phyloP scores from a whole-genome alignment of 2,329 filamentous ascomycete genomes.

The Colletotrichum chrysophilum region DNA sequence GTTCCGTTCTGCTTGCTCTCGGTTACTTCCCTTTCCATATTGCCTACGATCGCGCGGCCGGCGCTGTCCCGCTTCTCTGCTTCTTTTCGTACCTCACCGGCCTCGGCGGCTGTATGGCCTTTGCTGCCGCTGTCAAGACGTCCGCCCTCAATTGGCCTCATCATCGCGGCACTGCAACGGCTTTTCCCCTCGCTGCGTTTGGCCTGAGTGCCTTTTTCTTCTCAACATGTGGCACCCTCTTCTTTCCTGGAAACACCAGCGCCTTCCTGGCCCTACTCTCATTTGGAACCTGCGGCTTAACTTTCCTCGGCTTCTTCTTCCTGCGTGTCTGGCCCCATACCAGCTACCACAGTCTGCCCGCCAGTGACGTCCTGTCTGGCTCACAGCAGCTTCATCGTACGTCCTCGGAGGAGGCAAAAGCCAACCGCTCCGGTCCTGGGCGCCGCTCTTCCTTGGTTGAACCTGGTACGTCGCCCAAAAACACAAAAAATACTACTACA shows the following conservation, averaged over 20 bases:
- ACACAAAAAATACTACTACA: conserved; percentile 31
- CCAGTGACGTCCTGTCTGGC: conserved; percentile 25
- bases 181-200: conserved; percentile 90
- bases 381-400: conserved; percentile 44
- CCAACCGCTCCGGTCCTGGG: conserved; percentile 42
- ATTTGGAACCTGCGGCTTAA: conserved; percentile 77
- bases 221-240: conserved; percentile 75
- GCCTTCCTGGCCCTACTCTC: conserved; percentile 82
- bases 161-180: conserved; percentile 90
- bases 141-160: conserved; percentile 91
- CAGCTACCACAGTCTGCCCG: conserved; percentile 63
- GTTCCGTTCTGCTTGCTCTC: conserved; percentile 71
- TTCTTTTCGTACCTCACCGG: conserved; percentile 88
- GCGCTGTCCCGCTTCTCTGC: conserved; percentile 69
- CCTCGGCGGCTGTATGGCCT: conserved; percentile 89
- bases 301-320: conserved; percentile 83
- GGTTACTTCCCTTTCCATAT: conserved; percentile 87
- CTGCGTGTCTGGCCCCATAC: conserved; percentile 73
- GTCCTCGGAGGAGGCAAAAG: conserved; percentile 47
- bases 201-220: conserved; percentile 97
- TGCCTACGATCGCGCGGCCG: conserved; percentile 75
- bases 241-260: conserved; percentile 84
- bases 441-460: conserved; percentile 50
- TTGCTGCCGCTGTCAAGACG: conserved; percentile 83
- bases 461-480: conserved; percentile 66